Evolutionary conservation across 1,139 yeast species (phyloP).

Genomic region (Zygosaccharomyces pseudobailii): DNA sequence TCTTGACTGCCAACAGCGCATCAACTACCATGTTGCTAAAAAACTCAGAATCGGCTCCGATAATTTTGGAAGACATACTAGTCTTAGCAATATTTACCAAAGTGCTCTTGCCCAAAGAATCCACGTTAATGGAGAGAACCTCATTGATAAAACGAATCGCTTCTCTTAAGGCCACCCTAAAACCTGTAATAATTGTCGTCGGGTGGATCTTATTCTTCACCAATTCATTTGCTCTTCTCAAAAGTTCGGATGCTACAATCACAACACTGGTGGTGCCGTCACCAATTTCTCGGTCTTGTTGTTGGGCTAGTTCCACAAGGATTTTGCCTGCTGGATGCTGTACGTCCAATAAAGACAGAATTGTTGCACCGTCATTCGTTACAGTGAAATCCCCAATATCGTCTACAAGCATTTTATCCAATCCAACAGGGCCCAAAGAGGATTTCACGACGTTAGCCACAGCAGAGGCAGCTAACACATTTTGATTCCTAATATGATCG

Average conservation of each 20-base stretch:
- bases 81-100: conserved; percentile 88
- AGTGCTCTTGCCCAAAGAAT: conserved; percentile 76
- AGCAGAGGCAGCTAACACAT: conserved; percentile 91
- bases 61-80: conserved; percentile 93
- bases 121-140: conserved; percentile 77
- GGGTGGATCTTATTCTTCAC: conserved; percentile 95
- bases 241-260: conserved; percentile 86
- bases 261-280: conserved; percentile 98
- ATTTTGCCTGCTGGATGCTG: conserved; percentile 99
- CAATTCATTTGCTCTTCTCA: conserved; percentile 89
- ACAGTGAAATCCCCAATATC: conserved; percentile 99
- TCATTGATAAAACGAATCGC: conserved; percentile 86
- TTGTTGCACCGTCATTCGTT: conserved; percentile 98
- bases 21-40: conserved; percentile 90
- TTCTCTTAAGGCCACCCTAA: conserved; percentile 87
- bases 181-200: conserved; percentile 95
- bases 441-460: conserved; percentile 97
- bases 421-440: conserved; percentile 95
- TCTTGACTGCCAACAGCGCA: conserved; percentile 92
- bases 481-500: conserved; percentile 93
- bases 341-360: conserved; percentile 82
- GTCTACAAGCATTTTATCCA: conserved; percentile 97
- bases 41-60: conserved; percentile 92
- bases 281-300: conserved; percentile 98
- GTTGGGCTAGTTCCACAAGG: conserved; percentile 94